phyloP scores from a whole-genome alignment of 2,329 filamentous ascomycete species.

The Trichoderma koningii region DNA sequence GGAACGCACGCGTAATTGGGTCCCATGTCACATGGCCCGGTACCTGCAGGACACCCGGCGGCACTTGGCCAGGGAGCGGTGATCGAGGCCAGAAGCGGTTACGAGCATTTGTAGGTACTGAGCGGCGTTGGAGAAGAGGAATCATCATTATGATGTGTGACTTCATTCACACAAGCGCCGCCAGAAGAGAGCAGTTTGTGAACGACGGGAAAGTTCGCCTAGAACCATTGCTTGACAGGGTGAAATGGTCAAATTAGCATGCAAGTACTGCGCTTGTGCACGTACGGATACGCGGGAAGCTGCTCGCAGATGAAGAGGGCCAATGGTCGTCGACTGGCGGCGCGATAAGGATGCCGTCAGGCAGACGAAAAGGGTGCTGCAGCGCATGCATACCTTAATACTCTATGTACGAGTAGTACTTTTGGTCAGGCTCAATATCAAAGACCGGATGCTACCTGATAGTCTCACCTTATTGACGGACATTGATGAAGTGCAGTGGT shows the following conservation, averaged over 20 bases:
- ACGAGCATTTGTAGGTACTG: slow-evolving; percentile 7
- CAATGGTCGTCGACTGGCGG: slow-evolving; percentile 3
- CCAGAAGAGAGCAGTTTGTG: no score
- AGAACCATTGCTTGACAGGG: not conserved
- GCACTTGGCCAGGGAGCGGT: not conserved
- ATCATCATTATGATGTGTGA: slow-evolving; percentile 13
- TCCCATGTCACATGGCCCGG: slow-evolving; percentile 13
- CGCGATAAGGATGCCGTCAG: slow-evolving; percentile 8
- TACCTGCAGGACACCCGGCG: slow-evolving; percentile 25
- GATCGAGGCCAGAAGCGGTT: slow-evolving; percentile 17
- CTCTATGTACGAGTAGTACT: not conserved
- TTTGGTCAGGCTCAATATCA: no score
- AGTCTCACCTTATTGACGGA: not conserved
- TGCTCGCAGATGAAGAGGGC: slow-evolving; percentile 2
- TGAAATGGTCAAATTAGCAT: no score
- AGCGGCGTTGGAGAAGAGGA: slow-evolving; percentile 6
- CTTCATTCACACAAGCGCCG: not conserved
- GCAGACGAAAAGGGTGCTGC: not conserved
- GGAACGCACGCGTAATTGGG: slow-evolving; percentile 22
- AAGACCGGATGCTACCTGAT: not conserved
- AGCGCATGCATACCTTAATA: slow-evolving; percentile 13
- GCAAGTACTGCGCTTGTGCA: not conserved
- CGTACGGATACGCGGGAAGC: not conserved
- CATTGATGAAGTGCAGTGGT: not conserved
- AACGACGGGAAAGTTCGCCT: no score